Conservation (phyloP, 805 yeast species). For the Clavispora santaluciae region DNA sequence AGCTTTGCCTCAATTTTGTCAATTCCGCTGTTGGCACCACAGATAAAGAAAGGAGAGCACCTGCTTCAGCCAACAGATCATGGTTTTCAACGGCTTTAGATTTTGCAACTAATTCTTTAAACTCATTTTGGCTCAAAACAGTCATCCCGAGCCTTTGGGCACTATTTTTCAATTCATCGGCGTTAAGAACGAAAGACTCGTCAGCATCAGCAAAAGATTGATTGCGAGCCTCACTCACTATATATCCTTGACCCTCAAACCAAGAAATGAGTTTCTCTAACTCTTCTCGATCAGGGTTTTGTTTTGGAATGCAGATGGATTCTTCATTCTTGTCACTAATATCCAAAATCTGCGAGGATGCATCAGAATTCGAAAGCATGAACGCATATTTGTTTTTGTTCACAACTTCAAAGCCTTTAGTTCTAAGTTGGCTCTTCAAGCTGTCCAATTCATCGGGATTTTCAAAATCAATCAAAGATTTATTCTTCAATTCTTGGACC, state of each 20-base stretch:
- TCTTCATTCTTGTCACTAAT: neutral
- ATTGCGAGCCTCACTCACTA: neutral
- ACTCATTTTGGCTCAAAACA: conserved; percentile 2
- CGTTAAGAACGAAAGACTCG: conserved; percentile 4
- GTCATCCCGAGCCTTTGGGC: conserved; percentile 10
- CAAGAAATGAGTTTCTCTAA: conserved; percentile 3
- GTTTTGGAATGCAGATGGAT: neutral
- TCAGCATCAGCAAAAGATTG: conserved; percentile 5
- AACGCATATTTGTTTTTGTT: conserved; percentile 3
- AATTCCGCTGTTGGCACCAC: conserved; percentile 11
- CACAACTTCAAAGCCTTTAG: conserved; percentile 7
- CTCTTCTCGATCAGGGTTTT: neutral
- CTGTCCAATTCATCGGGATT: conserved; percentile 4
- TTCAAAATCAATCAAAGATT: neutral
- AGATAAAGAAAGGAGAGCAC: conserved; percentile 9
- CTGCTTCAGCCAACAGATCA: conserved; percentile 3
- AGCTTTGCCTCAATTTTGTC: conserved; percentile 10
- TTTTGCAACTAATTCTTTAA: conserved; percentile 1
- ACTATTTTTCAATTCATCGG: conserved; percentile 6
- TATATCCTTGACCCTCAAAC: conserved; percentile 5
- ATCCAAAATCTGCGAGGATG: conserved; percentile 1
- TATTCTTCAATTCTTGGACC: neutral
- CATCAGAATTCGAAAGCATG: conserved; percentile 2
- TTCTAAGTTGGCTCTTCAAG: conserved; percentile 3
- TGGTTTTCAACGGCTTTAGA: conserved; percentile 2